A percentile compares a stretch with the other conserved stretches of the same genome.
Conservation (phyloP, 768 basidiomycete species). For the Nidularia pulvinata region DNA sequence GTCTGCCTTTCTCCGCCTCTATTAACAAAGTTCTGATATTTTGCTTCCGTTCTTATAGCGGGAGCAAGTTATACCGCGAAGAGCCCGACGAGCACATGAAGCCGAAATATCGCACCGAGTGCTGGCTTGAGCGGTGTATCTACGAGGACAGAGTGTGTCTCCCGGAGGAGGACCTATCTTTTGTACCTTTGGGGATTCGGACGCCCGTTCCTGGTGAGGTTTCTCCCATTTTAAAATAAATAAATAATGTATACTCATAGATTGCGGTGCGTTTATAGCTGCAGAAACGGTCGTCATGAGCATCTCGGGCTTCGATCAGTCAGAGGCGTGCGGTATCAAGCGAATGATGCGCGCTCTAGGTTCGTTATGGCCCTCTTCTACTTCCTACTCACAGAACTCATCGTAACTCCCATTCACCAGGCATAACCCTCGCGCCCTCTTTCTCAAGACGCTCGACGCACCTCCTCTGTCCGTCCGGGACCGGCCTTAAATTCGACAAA, state of each 20-base stretch:
- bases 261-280: conserved; percentile 27
- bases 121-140: conserved; percentile 90
- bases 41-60: conserved; percentile 35
- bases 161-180: conserved; percentile 68
- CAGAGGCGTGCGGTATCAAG: conserved; percentile 64
- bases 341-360: conserved; percentile 71
- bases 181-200: conserved; percentile 58
- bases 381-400: neutral
- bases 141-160: conserved; percentile 72
- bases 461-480: conserved; percentile 71
- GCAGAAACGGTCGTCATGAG: conserved; percentile 60
- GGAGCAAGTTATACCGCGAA: conserved; percentile 63
- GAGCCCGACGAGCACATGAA: conserved; percentile 48
- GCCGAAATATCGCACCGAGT: conserved; percentile 80
- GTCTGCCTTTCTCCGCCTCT: neutral
- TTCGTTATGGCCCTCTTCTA: conserved; percentile 19
- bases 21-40: conserved; percentile 1
- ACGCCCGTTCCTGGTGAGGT: conserved; percentile 60
- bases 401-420: conserved; percentile 24
- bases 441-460: conserved; percentile 77
- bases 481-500: conserved; percentile 76
- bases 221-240: neutral
- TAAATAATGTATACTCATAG: neutral
- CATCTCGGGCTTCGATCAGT: conserved; percentile 75
- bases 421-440: conserved; percentile 50